These are phyloP conservation scores for Euptelea pleiosperma DNA, from an alignment of 164 flowering plant genomes.

Conservation along the genomic window DNA sequence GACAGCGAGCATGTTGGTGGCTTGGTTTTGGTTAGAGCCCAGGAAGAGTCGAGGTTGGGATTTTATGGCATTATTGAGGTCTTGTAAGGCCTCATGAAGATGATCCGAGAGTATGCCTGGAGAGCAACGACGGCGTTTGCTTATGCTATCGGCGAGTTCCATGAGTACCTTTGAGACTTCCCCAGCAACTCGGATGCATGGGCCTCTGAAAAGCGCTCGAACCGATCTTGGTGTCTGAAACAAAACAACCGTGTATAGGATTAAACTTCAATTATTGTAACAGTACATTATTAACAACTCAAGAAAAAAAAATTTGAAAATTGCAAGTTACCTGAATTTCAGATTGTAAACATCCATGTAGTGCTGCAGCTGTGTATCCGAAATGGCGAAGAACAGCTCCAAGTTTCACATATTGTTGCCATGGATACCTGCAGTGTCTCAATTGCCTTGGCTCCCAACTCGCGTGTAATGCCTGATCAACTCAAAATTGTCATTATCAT, in stretches of 20 bases:
- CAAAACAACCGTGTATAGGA: neutral
- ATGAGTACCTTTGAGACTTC: slow-evolving; percentile 65
- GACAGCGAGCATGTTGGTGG: slow-evolving; percentile 39
- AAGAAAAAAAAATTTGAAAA: neutral
- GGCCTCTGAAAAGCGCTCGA: slow-evolving; percentile 64
- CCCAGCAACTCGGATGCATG: slow-evolving; percentile 55
- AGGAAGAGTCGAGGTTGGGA: slow-evolving; percentile 86
- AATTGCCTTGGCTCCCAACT: slow-evolving; percentile 97
- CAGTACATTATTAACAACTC: neutral
- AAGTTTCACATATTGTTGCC: slow-evolving; percentile 80
- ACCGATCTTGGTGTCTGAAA: slow-evolving; percentile 61
- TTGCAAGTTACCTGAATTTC: slow-evolving; percentile 73
- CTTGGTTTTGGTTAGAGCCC: slow-evolving; percentile 40
- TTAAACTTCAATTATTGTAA: neutral
- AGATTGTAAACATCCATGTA: slow-evolving; percentile 82
- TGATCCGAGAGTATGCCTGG: slow-evolving; percentile 61
- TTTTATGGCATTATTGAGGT: slow-evolving; percentile 67
- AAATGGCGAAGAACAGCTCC: slow-evolving; percentile 81
- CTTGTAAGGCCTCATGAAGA: slow-evolving; percentile 69
- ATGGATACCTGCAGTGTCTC: slow-evolving; percentile 65
- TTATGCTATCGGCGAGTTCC: slow-evolving; percentile 69
- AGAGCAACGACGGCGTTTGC: slow-evolving; percentile 56
- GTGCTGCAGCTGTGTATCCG: slow-evolving; percentile 74
- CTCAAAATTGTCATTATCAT: slow-evolving; percentile 3
- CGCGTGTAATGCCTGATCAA: slow-evolving; percentile 71